Evolutionary conservation across 1,284 basidiomycete species (phyloP), one percentile per base, ranked within the genome.

Genomic region (Leccinum fallax): DNA sequence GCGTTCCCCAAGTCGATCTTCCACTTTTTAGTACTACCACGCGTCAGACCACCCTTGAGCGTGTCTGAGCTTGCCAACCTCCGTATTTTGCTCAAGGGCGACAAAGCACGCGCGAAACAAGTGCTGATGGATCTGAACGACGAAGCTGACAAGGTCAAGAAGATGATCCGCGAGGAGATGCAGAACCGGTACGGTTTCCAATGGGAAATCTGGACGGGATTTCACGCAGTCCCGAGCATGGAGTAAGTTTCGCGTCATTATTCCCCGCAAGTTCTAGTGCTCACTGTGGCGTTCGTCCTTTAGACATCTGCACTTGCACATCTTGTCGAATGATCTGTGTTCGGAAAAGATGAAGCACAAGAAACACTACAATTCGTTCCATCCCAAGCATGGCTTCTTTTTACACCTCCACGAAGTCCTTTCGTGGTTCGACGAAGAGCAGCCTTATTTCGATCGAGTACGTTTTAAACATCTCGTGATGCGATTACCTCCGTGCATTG

Each of bases 311-410:
- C 95, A 97, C 71, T 76, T 95, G 6, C 95, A 98, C 72, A 86
- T 98, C 62, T 80, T 98, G 30, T 97, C 95, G 1, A 81, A 84
- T 21, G 96, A 99, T 72, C 77, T 97, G 19, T 82, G 86, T 56
- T 90, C 91, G 0, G 81, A 85, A 2, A 77, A 79, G 40, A 78
- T 98, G 77, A 98, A 97, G 77, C 85, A 84, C 64, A 98, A 97
- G 81, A 95, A 93, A 70, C 95, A 98, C 70, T 95, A 95, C 79
- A 95, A 97, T 73, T 94, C 94, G 2, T 99, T 98, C 78, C 88
- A 93, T 68, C 97, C 96, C 0, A 84, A 84, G 32, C 79, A 85
- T 13, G 95, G 94, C 0, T 98, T 95, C 78, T 98, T 97, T 75
- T 71, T 98, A 0, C 84, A 88, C 59, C 78, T 97, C 4, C 81